Conservation (phyloP, 371 early-diverging fungal species). For the Rhizomucor pusillus region DNA sequence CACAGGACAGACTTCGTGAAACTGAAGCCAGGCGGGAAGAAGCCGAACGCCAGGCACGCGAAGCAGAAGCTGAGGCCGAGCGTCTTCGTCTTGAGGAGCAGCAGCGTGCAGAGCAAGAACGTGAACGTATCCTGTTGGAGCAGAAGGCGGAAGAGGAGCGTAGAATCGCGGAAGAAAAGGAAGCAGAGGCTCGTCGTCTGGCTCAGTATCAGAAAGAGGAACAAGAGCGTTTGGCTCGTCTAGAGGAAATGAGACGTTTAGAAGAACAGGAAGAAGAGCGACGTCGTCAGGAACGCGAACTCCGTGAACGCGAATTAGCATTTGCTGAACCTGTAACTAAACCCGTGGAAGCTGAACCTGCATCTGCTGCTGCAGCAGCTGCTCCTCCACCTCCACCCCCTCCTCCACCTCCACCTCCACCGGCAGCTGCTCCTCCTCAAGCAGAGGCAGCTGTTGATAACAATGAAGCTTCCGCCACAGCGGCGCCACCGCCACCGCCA, state of each 20-base stretch:
- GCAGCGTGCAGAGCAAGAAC: constrained; percentile 13
- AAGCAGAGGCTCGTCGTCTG: constrained; percentile 11
- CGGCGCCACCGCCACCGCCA: constrained; percentile 13
- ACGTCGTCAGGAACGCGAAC: constrained; percentile 33
- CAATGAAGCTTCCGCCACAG: neutral
- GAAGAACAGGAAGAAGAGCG: constrained; percentile 31
- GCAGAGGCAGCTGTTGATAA: neutral
- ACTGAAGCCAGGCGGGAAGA: constrained; percentile 26
- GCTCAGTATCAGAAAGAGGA: constrained; percentile 25
- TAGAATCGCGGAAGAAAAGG: constrained; percentile 10
- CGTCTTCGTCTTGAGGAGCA: too few relatives aligned
- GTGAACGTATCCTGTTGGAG: constrained; percentile 15
- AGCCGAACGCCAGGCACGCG: constrained; percentile 12
- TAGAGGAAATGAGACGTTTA: constrained; percentile 17
- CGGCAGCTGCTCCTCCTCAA: constrained; percentile 4
- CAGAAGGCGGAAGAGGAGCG: constrained; percentile 20
- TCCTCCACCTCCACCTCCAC: constrained; percentile 5
- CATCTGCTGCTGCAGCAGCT: constrained; percentile 9
- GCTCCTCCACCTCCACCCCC: constrained; percentile 3
- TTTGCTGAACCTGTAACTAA: too few relatives aligned
- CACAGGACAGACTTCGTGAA: constrained; percentile 30
- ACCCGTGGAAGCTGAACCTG: neutral
- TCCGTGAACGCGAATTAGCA: constrained; percentile 8
- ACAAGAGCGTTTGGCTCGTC: constrained; percentile 13
- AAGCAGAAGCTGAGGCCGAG: constrained; percentile 3